These are phyloP conservation scores for Ophiostoma montium DNA, from an alignment of 2,329 filamentous ascomycete species.

Conservation along the genomic window DNA sequence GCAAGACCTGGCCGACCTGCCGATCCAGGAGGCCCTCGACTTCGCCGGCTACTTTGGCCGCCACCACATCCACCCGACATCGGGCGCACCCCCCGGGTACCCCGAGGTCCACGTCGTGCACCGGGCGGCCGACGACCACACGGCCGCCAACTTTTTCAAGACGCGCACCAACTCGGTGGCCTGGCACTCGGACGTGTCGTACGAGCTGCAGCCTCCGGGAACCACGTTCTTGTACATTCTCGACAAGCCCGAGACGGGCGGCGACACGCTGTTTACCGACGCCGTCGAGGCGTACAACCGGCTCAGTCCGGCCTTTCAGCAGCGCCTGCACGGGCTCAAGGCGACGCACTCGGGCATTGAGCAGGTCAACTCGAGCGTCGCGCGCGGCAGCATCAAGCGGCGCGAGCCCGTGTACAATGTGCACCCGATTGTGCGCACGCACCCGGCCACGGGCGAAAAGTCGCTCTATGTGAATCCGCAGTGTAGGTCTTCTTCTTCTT, in stretches of 20 bases:
- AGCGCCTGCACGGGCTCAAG: slow-evolving; percentile 65
- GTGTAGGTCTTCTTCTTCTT: slow-evolving; percentile 38
- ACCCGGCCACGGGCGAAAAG: slow-evolving; percentile 74
- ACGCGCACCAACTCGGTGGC: slow-evolving; percentile 66
- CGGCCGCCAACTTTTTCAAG: slow-evolving; percentile 43
- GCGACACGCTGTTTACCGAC: slow-evolving; percentile 74
- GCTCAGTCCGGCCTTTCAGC: slow-evolving; percentile 55
- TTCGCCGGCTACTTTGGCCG: slow-evolving; percentile 43
- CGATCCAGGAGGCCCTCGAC: slow-evolving; percentile 49
- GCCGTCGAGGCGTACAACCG: slow-evolving; percentile 69
- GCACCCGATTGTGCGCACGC: slow-evolving; percentile 69
- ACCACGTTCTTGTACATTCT: slow-evolving; percentile 82
- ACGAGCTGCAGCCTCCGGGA: slow-evolving; percentile 26
- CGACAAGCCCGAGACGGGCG: slow-evolving; percentile 66
- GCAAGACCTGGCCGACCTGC: slow-evolving; percentile 50
- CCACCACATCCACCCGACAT: slow-evolving; percentile 63
- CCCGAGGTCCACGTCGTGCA: slow-evolving; percentile 61
- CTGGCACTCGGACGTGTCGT: slow-evolving; percentile 10
- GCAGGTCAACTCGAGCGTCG: slow-evolving; percentile 58
- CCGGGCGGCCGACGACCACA: slow-evolving; percentile 51
- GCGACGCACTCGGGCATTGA: slow-evolving; percentile 73
- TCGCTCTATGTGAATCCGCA: slow-evolving; percentile 71
- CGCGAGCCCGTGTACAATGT: slow-evolving; percentile 60
- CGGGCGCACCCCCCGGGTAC: slow-evolving; percentile 52
- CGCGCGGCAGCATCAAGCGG: slow-evolving; percentile 52